These are phyloP conservation scores for Gnetum montanum DNA, from an alignment of 75 land plant species.

Conservation along the genomic window DNA sequence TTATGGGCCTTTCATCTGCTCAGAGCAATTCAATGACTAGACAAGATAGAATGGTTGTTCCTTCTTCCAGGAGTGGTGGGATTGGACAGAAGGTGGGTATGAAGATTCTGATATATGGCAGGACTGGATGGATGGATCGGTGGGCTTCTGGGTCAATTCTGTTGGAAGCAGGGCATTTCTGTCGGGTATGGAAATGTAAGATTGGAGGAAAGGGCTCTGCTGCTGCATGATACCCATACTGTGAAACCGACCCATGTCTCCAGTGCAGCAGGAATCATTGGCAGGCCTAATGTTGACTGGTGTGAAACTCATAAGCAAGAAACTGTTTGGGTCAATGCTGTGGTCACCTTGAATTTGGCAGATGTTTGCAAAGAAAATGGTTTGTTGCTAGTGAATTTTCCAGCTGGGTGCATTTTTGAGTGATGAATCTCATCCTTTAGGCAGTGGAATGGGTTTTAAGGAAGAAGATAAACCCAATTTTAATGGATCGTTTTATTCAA, in stretches of 20 bases:
- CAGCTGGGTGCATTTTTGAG: conserved; percentile 82
- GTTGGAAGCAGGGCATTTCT: conserved; percentile 45
- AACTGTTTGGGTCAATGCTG: conserved; percentile 65
- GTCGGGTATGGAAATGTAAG: conserved; percentile 62
- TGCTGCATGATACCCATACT: conserved; percentile 32
- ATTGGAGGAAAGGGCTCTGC: conserved; percentile 36
- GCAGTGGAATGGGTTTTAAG: conserved; percentile 65
- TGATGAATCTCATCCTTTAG: conserved; percentile 41
- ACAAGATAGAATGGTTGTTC: conserved; percentile 12
- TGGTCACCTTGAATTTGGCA: conserved; percentile 62
- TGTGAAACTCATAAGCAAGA: conserved; percentile 71
- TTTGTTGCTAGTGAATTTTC: conserved; percentile 57
- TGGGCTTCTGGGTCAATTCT: conserved; percentile 59
- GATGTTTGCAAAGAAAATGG: conserved; percentile 59
- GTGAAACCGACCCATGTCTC: conserved; percentile 74
- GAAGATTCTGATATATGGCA: conserved; percentile 66
- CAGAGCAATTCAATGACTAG: conserved; percentile 3
- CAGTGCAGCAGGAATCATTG: conserved; percentile 80
- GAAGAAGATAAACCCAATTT: conserved; percentile 83
- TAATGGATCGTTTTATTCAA: conserved; percentile 69
- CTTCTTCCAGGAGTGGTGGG: conserved; percentile 4
- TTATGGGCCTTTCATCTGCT: neutral
- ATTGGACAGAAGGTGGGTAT: conserved; percentile 16
- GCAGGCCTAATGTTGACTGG: conserved; percentile 84
- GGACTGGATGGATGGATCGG: conserved; percentile 77